Percentiles rank a stretch among this genome's conserved stretches.
Conservation (phyloP, 2,329 filamentous ascomycete species). For the Stenocarpella maydis region DNA sequence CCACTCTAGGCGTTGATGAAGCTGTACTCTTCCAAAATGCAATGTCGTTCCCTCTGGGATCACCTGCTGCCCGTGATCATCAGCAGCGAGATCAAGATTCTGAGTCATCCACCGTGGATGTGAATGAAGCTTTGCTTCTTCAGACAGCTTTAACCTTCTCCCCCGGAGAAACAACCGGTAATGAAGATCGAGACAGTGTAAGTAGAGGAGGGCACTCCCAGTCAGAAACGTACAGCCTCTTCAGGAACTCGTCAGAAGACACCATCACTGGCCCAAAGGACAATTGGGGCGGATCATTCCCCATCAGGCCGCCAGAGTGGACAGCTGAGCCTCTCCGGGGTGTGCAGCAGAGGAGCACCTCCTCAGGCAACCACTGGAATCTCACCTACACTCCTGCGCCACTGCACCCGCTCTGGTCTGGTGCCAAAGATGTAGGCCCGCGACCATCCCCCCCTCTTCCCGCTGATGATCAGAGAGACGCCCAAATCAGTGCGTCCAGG, state of each 20-base stretch:
- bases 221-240: background rate
- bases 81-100: background rate
- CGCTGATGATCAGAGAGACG: background rate
- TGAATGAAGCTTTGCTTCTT: background rate
- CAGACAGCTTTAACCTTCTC: background rate
- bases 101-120: background rate
- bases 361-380: background rate
- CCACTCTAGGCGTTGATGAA: background rate
- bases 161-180: fast-evolving
- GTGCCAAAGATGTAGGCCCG: background rate
- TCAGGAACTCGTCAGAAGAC: background rate
- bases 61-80: background rate
- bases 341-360: background rate
- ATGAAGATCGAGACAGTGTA: too few relatives aligned
- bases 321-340: background rate
- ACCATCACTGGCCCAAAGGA: too few relatives aligned
- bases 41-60: background rate
- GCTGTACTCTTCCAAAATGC: background rate
- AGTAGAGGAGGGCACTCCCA: background rate
- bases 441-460: background rate
- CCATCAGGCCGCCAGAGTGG: too few relatives aligned
- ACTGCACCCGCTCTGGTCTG: too few relatives aligned
- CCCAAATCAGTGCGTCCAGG: too few relatives aligned
- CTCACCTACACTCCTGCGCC: background rate
- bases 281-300: too few relatives aligned